phyloP scores from a whole-genome alignment of 2,329 filamentous ascomycete species.

The Pyricularia sp. region DNA sequence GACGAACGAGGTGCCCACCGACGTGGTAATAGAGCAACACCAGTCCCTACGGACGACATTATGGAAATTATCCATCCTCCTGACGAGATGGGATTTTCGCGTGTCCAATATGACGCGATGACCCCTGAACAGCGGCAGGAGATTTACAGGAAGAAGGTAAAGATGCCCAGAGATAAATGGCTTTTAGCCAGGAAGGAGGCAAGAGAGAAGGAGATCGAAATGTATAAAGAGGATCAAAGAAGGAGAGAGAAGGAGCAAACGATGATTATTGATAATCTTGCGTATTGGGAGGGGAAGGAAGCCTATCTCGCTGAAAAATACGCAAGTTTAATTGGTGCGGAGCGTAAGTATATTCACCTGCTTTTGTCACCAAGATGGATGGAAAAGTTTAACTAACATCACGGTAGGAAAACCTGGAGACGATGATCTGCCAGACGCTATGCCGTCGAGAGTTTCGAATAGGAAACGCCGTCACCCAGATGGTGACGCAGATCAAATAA shows the following conservation, averaged over 20 bases:
- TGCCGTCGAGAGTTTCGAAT: neutral
- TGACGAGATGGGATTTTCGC: slow-evolving; percentile 1
- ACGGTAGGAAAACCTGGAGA: neutral
- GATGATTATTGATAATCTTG: neutral
- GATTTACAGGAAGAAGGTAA: neutral
- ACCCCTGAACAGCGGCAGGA: neutral
- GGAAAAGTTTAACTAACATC: neutral
- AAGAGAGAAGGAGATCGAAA: slow-evolving; percentile 1
- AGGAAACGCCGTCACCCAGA: slow-evolving; percentile 1
- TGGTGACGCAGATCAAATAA: neutral
- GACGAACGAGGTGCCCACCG: neutral
- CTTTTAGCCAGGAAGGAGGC: neutral
- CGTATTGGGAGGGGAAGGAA: neutral
- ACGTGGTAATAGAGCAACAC: neutral
- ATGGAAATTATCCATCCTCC: neutral
- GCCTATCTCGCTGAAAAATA: neutral
- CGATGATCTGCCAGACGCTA: neutral
- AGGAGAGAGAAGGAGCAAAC: neutral
- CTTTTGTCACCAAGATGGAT: neutral
- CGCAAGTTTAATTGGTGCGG: neutral
- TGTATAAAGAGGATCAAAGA: neutral
- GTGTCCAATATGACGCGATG: slow-evolving; percentile 1
- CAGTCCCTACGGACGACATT: neutral
- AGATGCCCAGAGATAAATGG: neutral
- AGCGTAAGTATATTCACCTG: neutral